phyloP scores from a whole-genome alignment of 257 asterid species.

The Penstemon barbatus region DNA sequence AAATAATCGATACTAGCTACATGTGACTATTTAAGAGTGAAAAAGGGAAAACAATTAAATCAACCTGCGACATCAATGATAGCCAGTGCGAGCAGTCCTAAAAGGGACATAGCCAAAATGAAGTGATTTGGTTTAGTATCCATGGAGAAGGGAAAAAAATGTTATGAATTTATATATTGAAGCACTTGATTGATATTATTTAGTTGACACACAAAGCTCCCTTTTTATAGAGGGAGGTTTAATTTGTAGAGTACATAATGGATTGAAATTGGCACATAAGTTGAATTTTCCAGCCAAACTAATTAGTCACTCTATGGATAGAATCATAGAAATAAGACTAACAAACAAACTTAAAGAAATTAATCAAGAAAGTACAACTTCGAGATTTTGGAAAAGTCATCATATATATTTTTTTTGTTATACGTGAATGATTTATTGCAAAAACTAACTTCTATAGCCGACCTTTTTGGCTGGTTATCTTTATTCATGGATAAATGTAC shows the following conservation, averaged over 20 bases:
- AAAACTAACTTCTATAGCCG: background rate
- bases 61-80: conserved; percentile 14
- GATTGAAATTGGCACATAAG: background rate
- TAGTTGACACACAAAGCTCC: background rate
- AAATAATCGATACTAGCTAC: no score
- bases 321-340: background rate
- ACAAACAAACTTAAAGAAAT: background rate
- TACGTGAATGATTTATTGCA: background rate
- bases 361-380: no score
- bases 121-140: background rate
- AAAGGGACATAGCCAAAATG: background rate
- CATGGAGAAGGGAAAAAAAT: background rate
- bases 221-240: background rate
- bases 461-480: background rate
- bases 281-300: background rate
- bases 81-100: background rate
- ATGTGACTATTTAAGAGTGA: no score
- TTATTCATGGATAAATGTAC: no score
- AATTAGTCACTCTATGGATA: background rate
- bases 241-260: background rate
- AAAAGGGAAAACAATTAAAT: background rate
- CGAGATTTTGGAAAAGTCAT: no score
- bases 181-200: background rate
- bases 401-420: background rate
- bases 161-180: background rate